These are phyloP conservation scores for Guadua angustifolia DNA, from an alignment of 176 grass and related monocot species.

Conservation along the genomic window DNA sequence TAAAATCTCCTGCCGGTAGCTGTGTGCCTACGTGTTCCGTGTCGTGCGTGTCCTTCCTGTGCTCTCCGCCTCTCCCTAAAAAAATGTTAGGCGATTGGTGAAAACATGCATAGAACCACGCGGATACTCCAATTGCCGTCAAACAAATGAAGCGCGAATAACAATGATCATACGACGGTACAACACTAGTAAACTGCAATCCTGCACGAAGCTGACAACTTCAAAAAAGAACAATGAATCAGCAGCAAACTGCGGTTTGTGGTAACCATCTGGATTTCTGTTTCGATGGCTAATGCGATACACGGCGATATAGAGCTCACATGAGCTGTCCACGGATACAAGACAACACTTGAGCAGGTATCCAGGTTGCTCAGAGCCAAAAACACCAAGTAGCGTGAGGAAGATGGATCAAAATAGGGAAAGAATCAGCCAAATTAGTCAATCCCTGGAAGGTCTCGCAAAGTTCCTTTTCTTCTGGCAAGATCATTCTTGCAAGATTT, in stretches of 20 bases:
- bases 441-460: neutral
- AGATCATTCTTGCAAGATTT: neutral
- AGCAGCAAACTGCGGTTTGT: neutral
- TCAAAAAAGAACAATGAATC: neutral
- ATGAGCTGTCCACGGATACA: neutral
- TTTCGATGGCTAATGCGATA: neutral
- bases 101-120: too few species aligned
- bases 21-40: too few species aligned
- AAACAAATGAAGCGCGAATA: neutral
- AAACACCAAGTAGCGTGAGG: neutral
- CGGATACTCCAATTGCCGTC: neutral
- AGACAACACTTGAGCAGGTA: neutral
- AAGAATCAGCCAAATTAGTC: neutral
- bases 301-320: neutral
- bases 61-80: too few species aligned
- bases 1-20: too few species aligned
- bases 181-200: neutral
- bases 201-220: neutral
- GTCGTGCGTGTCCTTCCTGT: too few species aligned
- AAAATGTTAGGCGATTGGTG: too few species aligned
- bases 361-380: neutral
- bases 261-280: neutral
- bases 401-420: neutral
- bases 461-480: neutral
- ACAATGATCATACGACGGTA: neutral